A percentile compares a stretch with the other conserved stretches of the same genome.
phyloP scores from a whole-genome alignment of 1,284 basidiomycete genomes.

The Ganoderma multipileum region DNA sequence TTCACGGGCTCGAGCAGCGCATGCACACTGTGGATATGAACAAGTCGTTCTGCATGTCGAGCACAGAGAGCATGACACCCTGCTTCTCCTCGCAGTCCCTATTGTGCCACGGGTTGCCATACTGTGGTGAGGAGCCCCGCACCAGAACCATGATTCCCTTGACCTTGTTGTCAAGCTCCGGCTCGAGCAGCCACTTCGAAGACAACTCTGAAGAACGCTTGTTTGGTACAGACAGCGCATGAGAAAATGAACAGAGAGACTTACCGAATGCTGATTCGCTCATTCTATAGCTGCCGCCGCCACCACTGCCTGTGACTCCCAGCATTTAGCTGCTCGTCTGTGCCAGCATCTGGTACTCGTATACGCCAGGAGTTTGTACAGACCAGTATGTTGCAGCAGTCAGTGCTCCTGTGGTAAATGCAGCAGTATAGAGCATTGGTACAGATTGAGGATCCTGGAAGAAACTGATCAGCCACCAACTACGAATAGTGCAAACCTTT shows the following conservation, averaged over 20 bases:
- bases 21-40: conserved; percentile 40
- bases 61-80: conserved; percentile 50
- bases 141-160: conserved; percentile 58
- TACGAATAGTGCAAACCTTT: neutral
- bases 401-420: conserved; percentile 26
- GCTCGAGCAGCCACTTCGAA: conserved; percentile 54
- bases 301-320: conserved; percentile 55
- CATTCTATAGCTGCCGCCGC: conserved; percentile 35
- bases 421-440: conserved; percentile 22
- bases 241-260: neutral
- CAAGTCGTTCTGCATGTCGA: conserved; percentile 42
- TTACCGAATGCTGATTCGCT: conserved; percentile 24
- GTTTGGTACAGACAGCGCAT: neutral
- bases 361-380: conserved; percentile 53
- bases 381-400: conserved; percentile 33
- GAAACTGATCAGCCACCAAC: neutral
- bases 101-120: conserved; percentile 50
- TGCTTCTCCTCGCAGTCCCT: conserved; percentile 60
- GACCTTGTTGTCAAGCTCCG: conserved; percentile 43
- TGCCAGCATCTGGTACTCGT: conserved; percentile 47
- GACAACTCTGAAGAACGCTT: conserved; percentile 33
- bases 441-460: conserved; percentile 16
- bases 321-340: conserved; percentile 46
- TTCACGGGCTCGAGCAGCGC: conserved; percentile 36
- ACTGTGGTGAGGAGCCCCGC: conserved; percentile 48